Evolutionary conservation across 768 basidiomycete genomes (phyloP), one percentile per base, ranked within the genome.

Genomic region (Tulasnella sp.): DNA sequence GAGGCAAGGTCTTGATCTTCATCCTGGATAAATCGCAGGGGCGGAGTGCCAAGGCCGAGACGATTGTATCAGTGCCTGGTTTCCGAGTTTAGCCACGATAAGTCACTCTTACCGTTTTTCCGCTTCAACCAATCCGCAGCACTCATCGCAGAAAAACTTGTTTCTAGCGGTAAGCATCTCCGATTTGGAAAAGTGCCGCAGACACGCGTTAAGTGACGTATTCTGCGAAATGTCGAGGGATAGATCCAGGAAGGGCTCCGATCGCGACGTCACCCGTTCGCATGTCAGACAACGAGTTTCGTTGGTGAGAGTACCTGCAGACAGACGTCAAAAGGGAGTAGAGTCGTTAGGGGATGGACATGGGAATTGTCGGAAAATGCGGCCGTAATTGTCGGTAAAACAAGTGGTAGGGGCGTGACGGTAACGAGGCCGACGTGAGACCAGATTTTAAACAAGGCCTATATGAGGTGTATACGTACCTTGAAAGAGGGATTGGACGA

Each of bases 191-290:
- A 99, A 99, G 78, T 95, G 94, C 62, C 94, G 87, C 40, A 99
- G 86, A 79, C 97, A 99, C 7, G 95, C 91, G 1, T 95, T 96
- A 69, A 99, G 89, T 75, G 94, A 96, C 3, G 95, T 92, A 80
- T 98, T 97, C 80, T 97, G 94, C 79, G 98, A 96, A 76, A 99
- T 98, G 79, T 99, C 97, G 80, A 99, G 94, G 5, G 95, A 98
- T n/a, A 99, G 85, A 81, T 99, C 97, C 70, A 99, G 86, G 81
- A 99, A 99, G 11, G 90, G 88, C 80, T 99, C 97, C 78, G 98
- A 96, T 22, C 97, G 89, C 11, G 94, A 91, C 7, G 74, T 73
- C 4, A 96, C 95, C 62, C 92, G 98, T 82, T 99, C 97, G 85
- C 97, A 99, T 12, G 95, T 95, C 75, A 99, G 82, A 81, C 97